These are phyloP conservation scores for carrot (Daucus carota) DNA, from an alignment of 129 eudicot species.

Conservation along the genomic window DH1_v3.0 NC_030381.2:41803001-41803500, in stretches of 20 bases:
- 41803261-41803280: conserved; percentile 81
- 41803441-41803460: conserved; percentile 89
- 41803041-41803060: neutral
- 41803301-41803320: conserved; percentile 70
- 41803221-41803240: conserved; percentile 73
- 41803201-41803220: neutral
- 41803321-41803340: conserved; percentile 82
- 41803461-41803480: conserved; percentile 93
- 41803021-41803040: neutral
- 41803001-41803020: neutral
- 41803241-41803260: conserved; percentile 73
- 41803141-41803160: neutral
- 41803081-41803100: neutral
- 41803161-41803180: neutral
- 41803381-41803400: conserved; percentile 88
- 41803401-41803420: conserved; percentile 97
- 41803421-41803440: conserved; percentile 98
- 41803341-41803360: conserved; percentile 89
- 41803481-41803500: conserved; percentile 94
- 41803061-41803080: neutral
- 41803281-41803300: conserved; percentile 98
- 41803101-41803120: neutral
- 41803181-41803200: neutral
- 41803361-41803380: conserved; percentile 82
- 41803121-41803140: neutral